phyloP scores from a whole-genome alignment of 2,329 filamentous ascomycete species.

The Trichoderma aggressivum region DNA sequence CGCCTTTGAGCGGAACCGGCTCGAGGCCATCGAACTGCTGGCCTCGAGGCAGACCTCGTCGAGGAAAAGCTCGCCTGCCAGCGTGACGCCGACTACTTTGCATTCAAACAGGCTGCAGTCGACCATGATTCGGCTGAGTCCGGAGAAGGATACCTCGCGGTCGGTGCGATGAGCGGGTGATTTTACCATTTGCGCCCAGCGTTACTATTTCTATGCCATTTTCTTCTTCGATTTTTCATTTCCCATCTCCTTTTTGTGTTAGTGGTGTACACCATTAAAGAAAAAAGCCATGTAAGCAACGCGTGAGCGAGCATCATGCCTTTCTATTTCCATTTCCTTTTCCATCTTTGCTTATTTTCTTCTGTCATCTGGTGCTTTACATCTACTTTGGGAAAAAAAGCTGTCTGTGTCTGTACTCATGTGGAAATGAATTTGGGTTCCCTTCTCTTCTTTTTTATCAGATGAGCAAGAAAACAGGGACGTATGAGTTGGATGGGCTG shows the following conservation, averaged over 20 bases:
- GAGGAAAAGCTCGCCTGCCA: slow-evolving; percentile 33
- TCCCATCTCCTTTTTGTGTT: neutral
- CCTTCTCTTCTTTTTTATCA: neutral
- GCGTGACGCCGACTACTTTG: slow-evolving; percentile 20
- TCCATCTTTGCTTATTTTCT: neutral
- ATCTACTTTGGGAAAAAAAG: neutral
- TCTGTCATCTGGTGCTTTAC: neutral
- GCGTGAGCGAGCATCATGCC: neutral
- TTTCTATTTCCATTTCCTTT: neutral
- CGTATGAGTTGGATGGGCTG: neutral
- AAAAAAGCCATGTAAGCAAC: slow-evolving; percentile 1
- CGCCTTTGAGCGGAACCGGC: slow-evolving; percentile 47
- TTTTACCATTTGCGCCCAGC: neutral
- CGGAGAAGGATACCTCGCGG: slow-evolving; percentile 24
- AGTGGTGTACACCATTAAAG: neutral
- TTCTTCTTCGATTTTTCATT: neutral
- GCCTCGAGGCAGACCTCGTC: slow-evolving; percentile 28
- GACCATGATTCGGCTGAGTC: slow-evolving; percentile 23
- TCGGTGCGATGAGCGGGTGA: slow-evolving; percentile 7
- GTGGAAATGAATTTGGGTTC: neutral
- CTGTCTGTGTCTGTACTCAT: neutral
- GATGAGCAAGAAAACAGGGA: neutral
- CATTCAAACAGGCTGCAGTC: slow-evolving; percentile 21
- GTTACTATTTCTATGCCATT: neutral
- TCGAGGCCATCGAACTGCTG: slow-evolving; percentile 44